Conservation (phyloP, 2,329 filamentous ascomycete species). For the Penicillium sp. region DNA sequence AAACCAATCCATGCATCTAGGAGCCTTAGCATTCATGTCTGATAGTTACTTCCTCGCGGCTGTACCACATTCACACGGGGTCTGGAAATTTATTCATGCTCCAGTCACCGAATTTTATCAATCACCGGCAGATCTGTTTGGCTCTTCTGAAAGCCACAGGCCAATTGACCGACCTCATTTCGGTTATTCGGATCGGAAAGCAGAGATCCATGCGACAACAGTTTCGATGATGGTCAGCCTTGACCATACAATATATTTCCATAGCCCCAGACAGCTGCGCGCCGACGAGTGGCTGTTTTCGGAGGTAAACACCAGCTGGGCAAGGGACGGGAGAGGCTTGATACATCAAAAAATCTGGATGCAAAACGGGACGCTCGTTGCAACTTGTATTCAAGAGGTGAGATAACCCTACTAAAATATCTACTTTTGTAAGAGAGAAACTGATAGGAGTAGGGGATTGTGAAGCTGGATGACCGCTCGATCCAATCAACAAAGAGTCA, state of each 20-base stretch:
- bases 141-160: not conserved
- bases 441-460: too few species aligned
- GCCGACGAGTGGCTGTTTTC: conserved; percentile 10
- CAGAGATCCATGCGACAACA: not conserved
- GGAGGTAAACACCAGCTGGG: conserved; percentile 7
- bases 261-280: not conserved
- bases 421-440: too few species aligned
- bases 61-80: conserved; percentile 7
- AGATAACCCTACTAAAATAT: not conserved
- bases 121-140: not conserved
- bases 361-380: not conserved
- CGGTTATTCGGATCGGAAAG: not conserved
- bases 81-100: not conserved
- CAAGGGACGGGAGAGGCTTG: conserved; percentile 7
- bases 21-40: conserved; percentile 21
- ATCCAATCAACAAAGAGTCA: too few species aligned
- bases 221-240: conserved; percentile 13
- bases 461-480: too few species aligned
- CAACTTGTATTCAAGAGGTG: conserved; percentile 12
- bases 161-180: not conserved
- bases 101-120: not conserved
- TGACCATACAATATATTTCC: conserved; percentile 13
- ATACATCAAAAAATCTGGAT: conserved; percentile 6
- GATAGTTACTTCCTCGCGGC: conserved; percentile 19
- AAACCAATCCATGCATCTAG: too few species aligned